These are phyloP conservation scores for Sequoia sempervirens DNA, from an alignment of 75 land plant species.

Conservation along the genomic window DNA sequence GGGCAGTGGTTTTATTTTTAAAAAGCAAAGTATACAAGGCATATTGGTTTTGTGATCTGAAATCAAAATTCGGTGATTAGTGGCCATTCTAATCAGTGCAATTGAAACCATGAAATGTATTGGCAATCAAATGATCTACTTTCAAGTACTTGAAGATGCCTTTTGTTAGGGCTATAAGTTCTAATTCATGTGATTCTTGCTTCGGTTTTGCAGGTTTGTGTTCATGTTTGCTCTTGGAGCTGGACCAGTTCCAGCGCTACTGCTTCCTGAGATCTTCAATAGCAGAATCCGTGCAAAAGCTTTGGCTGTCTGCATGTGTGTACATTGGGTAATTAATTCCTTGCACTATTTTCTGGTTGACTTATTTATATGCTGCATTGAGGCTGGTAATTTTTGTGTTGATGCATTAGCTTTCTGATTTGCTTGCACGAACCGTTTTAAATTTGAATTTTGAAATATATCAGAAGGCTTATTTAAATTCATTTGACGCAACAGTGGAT, in stretches of 20 bases:
- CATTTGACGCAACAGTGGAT: not conserved
- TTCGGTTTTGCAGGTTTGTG: conserved; percentile 63
- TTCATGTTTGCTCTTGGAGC: conserved; percentile 88
- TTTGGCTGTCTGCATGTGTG: conserved; percentile 90
- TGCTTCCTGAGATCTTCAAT: conserved; percentile 85
- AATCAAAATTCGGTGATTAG: not conserved
- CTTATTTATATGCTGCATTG: not conserved
- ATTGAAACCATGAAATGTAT: not conserved
- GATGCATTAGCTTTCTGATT: not conserved
- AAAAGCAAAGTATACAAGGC: not conserved
- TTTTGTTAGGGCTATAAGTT: not conserved
- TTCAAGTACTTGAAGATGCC: not conserved
- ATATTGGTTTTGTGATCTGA: not conserved
- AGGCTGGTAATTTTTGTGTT: not conserved
- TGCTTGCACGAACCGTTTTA: not conserved
- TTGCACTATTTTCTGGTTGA: not conserved
- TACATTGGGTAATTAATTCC: conserved; percentile 76
- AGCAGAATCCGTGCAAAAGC: conserved; percentile 74
- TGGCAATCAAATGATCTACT: not conserved
- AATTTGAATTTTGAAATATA: not conserved
- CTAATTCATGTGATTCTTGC: conserved; percentile 1
- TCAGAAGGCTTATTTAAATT: not conserved
- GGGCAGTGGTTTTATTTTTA: not conserved
- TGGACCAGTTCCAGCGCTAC: conserved; percentile 89
- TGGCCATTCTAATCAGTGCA: not conserved